Evolutionary conservation across 1,139 yeast species (phyloP), one percentile per base, ranked within the genome.

Genomic region (Yamadazyma triangularis): DNA sequence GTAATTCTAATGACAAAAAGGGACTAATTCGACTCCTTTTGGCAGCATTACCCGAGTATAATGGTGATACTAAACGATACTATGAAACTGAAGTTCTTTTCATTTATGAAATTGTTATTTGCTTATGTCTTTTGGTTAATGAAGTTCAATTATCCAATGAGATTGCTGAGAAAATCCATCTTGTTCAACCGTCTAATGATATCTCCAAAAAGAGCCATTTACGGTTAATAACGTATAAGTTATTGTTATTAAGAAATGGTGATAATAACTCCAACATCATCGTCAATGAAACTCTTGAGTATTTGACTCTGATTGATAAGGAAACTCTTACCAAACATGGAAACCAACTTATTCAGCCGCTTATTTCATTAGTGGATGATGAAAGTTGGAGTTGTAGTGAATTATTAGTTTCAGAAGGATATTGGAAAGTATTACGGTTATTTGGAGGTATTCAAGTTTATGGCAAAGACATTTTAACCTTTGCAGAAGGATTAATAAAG

Each of bases 371-470:
- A 28, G 58, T 71, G 3, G 73, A 69, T 27, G 66, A 63, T 29
- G 76, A 70, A 9, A 58, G 74, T 2, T 70, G 77, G 68, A 60
- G 70, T 33, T 57, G 61, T 29, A 50, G 57, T 23, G 36, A 50
- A 2, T 46, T 77, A 13, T 45, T 76, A 10, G 53, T 58, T 10
- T 55, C 62, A 34, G 82, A 74, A 39, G 63, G 65, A 8, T 84
- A 72, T 45, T 85, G 95, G 94, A 70, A 69, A 29, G 47, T 78
- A 2, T 51, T 84, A 30, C 63, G 89, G 45, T 47, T 58, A 2
- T 64, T 79, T 37, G 84, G 83, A 0, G 67, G 84, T 0, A 61
- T 73, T 23, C 72, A 77, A 7, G 63, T 64, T 2, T 71, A 67
- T 40, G 73, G 88, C 0, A 50, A 53, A 6, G 57, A 55, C 0